These are phyloP conservation scores for Trichosporon coremiiforme DNA, from an alignment of 1,284 basidiomycete species.

Conservation along the genomic window DNA sequence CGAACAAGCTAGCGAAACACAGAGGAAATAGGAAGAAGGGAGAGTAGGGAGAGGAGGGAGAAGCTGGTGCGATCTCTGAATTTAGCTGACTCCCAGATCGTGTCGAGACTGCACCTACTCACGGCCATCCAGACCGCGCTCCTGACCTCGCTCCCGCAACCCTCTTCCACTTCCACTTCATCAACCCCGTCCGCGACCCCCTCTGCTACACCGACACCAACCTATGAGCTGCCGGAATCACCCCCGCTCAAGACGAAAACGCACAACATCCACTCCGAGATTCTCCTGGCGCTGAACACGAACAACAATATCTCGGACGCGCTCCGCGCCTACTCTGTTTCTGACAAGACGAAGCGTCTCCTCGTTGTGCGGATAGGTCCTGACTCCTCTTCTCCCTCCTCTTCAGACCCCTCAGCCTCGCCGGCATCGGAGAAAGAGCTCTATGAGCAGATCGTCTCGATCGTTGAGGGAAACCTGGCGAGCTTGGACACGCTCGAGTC, in stretches of 20 bases:
- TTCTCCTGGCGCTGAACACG: conserved; percentile 78
- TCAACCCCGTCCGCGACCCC: not conserved
- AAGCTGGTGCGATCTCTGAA: no score
- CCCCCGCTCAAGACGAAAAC: conserved; percentile 40
- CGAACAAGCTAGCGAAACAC: not conserved
- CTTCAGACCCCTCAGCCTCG: no score
- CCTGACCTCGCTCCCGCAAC: conserved; percentile 61
- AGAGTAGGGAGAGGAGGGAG: not conserved
- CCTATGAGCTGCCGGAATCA: conserved; percentile 20
- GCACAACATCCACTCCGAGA: conserved; percentile 67
- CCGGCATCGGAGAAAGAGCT: conserved; percentile 38
- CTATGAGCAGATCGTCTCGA: conserved; percentile 63
- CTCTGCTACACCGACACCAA: not conserved
- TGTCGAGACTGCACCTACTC: conserved; percentile 64
- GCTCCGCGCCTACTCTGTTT: conserved; percentile 78
- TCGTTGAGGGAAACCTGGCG: conserved; percentile 52
- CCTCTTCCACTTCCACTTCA: conserved; percentile 3
- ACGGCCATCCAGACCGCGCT: conserved; percentile 79
- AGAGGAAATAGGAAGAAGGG: not conserved
- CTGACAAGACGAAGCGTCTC: conserved; percentile 66
- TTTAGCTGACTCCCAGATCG: conserved; percentile 38
- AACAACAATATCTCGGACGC: conserved; percentile 88
- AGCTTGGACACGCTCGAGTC: conserved; percentile 21
- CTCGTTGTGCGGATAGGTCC: conserved; percentile 69
- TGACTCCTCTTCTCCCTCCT: not conserved